A percentile compares a stretch with the other conserved stretches of the same genome.
Evolutionary conservation across 208 protist genomes (phyloP).

Genomic region (Tritrichomonas foetus): DNA sequence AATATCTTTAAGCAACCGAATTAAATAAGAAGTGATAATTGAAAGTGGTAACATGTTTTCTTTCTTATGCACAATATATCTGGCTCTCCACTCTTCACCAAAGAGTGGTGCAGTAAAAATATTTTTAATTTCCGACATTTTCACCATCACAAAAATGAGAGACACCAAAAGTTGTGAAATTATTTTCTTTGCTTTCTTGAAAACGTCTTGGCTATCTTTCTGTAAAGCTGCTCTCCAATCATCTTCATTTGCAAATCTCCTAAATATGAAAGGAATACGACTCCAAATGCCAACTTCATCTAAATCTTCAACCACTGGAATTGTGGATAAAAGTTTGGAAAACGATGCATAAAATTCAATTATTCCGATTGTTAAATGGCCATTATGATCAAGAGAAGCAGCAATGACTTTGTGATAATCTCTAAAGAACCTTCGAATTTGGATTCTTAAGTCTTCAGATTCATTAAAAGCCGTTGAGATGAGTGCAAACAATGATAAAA

Average conservation of each 20-base stretch:
- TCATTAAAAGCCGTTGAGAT: background rate
- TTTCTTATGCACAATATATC: too few relatives aligned
- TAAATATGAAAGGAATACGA: background rate
- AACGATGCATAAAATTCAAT: background rate
- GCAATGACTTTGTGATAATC: background rate
- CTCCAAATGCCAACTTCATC: background rate
- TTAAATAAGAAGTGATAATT: too few relatives aligned
- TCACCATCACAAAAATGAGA: too few relatives aligned
- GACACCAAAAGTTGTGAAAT: too few relatives aligned
- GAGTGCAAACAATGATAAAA: background rate
- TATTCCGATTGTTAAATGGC: background rate
- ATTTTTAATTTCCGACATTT: too few relatives aligned
- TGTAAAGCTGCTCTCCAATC: background rate
- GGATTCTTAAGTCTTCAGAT: background rate
- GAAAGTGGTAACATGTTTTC: too few relatives aligned
- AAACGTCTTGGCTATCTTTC: too few relatives aligned
- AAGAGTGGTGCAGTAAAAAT: too few relatives aligned
- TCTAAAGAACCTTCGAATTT: background rate
- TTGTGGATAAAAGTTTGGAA: background rate
- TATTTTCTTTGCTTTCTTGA: too few relatives aligned
- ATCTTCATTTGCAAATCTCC: background rate
- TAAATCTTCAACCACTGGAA: background rate
- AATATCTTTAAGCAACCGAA: too few relatives aligned
- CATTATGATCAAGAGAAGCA: background rate
- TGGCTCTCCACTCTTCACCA: too few relatives aligned